Base-by-base conservation (phyloP, 345 rosid species). In the Cochlearia excelsa region DNA sequence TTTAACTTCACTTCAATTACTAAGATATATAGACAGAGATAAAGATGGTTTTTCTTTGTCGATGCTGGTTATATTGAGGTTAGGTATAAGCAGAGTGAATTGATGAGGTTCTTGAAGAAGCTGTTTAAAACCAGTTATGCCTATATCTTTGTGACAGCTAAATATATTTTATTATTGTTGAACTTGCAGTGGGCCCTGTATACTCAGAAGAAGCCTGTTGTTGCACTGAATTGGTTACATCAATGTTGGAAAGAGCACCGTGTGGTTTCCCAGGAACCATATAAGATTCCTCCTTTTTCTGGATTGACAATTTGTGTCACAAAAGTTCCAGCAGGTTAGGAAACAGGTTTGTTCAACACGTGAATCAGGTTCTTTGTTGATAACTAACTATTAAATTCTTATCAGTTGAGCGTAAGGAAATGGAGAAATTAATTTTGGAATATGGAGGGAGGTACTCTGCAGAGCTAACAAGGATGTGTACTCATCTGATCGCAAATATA, bases 201-300 rank as follows among this genome's bases (percentile, higher is more conserved):
- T 79, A 67, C 54, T 58, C 81, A 80, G 70, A 88, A 83, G 87
- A 86, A 89, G 80, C 97, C 95, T 8, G 64, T 77, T 38, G 91
- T 89, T 60, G 75, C 91, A 60, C 55, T 83, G 54, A 78, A 78
- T 61, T 93, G 99, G 99, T 71, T 93, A 68, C 69, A 71, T 69
- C 95, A 82, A 59, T 93, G 99, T 67, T 86, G 91, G 87, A 81
- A 30, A 63, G 99, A 93, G 78, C 99, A 93, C 55, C 99, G 94
- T 52, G 79, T 89, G 71, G 97, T 92, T 69, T 86, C 98, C 58
- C 95, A 80, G 65, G 97, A 88, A 65, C 63, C 82, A n/a, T 83
- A 75, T 78, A 82, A 78, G 78, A 84, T 89, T 81, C 97, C 81
- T 74, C 94, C 99, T 28, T 93, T 93, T 72, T 73, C 78, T 65